Conservation (phyloP, 345 rosid genomes). For the Durio zibethinus region DNA sequence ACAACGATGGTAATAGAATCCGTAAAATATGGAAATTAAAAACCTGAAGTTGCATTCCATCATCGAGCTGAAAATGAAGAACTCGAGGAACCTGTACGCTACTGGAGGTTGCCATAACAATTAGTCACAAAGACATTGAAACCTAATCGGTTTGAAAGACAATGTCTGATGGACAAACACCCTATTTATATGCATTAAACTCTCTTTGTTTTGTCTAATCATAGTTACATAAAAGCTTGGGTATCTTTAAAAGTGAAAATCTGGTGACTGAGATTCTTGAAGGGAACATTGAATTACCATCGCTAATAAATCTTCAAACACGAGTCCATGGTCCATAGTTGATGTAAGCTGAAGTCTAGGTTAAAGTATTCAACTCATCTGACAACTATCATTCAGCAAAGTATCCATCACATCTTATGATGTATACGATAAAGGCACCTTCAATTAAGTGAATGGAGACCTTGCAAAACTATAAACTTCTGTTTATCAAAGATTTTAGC, state of each 20-base stretch:
- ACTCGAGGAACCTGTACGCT: slow-evolving; percentile 24
- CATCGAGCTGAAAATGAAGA: slow-evolving; percentile 50
- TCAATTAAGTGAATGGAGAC: neutral
- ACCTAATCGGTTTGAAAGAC: neutral
- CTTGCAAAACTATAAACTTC: neutral
- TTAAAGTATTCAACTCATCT: neutral
- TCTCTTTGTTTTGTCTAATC: neutral
- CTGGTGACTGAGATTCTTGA: neutral
- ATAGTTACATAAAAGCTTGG: neutral
- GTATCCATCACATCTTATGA: neutral
- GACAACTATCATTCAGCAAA: neutral
- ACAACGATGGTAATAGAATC: neutral
- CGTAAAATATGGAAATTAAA: slow-evolving; percentile 12
- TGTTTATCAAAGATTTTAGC: no score
- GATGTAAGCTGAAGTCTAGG: neutral
- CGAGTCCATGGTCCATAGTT: neutral
- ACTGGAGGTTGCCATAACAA: slow-evolving; percentile 44
- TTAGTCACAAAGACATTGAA: slow-evolving; percentile 10
- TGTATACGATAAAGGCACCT: neutral
- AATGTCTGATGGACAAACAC: neutral
- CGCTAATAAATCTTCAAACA: neutral
- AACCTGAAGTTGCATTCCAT: slow-evolving; percentile 62
- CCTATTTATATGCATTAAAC: neutral
- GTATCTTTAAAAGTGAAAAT: slow-evolving; percentile 1
- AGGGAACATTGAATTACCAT: slow-evolving; percentile 1